phyloP scores from a whole-genome alignment of 2,329 filamentous ascomycete genomes.

The Hypoxylon sp. region DNA sequence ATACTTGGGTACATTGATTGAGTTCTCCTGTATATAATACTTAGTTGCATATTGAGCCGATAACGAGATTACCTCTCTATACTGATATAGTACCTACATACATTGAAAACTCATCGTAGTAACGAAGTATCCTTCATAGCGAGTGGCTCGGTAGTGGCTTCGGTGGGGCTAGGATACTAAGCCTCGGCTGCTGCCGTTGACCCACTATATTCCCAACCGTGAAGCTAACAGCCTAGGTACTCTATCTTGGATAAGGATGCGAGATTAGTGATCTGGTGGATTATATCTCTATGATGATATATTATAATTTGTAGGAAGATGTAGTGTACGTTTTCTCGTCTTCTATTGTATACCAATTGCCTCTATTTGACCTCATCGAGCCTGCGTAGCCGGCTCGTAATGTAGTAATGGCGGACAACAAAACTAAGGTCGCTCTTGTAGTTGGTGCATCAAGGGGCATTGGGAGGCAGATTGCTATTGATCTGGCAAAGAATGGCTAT shows the following conservation, averaged over 20 bases:
- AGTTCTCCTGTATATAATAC: constrained; percentile 22
- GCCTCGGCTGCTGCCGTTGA: constrained; percentile 36
- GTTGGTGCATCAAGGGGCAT: constrained; percentile 86
- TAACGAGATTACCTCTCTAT: neutral
- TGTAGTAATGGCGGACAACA: constrained; percentile 22
- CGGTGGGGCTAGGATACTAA: constrained; percentile 1
- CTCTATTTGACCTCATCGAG: neutral
- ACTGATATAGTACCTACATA: neutral
- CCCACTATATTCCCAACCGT: constrained; percentile 26
- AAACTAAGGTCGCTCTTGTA: constrained; percentile 75
- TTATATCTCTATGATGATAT: constrained; percentile 11
- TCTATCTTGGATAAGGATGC: neutral
- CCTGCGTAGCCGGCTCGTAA: neutral
- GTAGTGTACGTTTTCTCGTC: constrained; percentile 5
- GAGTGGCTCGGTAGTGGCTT: neutral
- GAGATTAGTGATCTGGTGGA: constrained; percentile 41
- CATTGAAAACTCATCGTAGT: constrained; percentile 1
- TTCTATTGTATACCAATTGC: neutral
- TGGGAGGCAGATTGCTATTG: constrained; percentile 83
- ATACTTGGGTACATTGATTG: constrained; percentile 6
- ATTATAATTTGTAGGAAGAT: constrained; percentile 10
- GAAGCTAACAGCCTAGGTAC: neutral
- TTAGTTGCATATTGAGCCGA: constrained; percentile 12
- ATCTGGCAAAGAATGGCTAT: constrained; percentile 80
- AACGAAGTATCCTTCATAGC: neutral